Evolutionary conservation across 306 rosid genomes (phyloP), one percentile per base, ranked within the genome.

Genomic region (Canavalia ensiformis): DNA sequence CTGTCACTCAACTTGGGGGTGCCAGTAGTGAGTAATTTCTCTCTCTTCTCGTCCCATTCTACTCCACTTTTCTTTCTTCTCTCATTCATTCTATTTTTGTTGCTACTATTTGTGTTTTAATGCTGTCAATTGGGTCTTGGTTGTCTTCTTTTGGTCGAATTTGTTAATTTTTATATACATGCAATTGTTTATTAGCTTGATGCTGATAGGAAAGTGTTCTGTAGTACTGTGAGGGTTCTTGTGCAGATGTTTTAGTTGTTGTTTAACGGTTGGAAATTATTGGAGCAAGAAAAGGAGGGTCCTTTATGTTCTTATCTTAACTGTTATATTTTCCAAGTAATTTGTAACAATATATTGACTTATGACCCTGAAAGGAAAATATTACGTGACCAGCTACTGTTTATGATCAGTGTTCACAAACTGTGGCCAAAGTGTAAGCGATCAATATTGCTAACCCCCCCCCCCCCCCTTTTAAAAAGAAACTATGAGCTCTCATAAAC

Each of bases 1-100:
- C 98, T 35, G 99, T 95, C 67, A 95, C 96, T 80, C 97, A 95
- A 85, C 99, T 95, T 30, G 99, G 99, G 13, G 98, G 98, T 81
- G 80, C 98, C 47, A 73, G 85, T 72, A 94, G 98, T 94, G 6
- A 80, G 90, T 34, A 1, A 4, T 55, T 45, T 50, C 35, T 83
- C 3, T 58, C 57, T 37, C 41, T 37, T 37, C 4, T n/a, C 46
- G 1, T 52, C 35, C 10, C 34, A 49, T 72, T 80, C 7, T 6
- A 39, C 44, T 64, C 31, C 11, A 30, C 18, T 77, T 0, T 49
- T 6, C 58, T 18, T 73, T 54, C 54, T 72, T 72, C 45, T 28
- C 6, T 44, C 12, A 7, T 69, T 51, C 68, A 6, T 44, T 42
- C 6, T n/a, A 37, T 12, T 49, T 50, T 49, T 8, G 13, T 8